Evolutionary conservation across 345 rosid genomes (phyloP).

Genomic region (Salix udensis): DNA sequence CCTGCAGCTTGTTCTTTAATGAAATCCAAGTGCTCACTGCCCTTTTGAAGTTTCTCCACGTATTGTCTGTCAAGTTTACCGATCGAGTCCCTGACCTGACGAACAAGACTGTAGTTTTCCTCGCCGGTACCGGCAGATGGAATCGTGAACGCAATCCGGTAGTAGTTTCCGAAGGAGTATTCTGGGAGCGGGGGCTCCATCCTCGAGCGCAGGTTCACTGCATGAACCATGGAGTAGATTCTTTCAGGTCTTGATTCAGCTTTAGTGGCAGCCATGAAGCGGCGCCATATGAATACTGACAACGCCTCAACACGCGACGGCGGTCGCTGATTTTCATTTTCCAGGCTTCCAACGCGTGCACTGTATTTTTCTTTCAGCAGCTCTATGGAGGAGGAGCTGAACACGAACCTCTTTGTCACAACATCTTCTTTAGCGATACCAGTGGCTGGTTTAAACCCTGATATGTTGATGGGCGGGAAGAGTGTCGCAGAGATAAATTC

Average conservation of each 20-base stretch:
- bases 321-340: not conserved
- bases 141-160: constrained; percentile 15
- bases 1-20: constrained; percentile 14
- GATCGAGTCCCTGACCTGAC: constrained; percentile 8
- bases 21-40: constrained; percentile 5
- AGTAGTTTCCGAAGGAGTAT: constrained; percentile 36
- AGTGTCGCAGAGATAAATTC: constrained; percentile 11
- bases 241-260: constrained; percentile 2
- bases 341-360: not conserved
- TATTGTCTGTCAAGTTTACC: not conserved
- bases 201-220: constrained; percentile 37
- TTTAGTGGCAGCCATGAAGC: constrained; percentile 33
- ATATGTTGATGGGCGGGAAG: constrained; percentile 18
- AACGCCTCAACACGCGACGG: constrained; percentile 44
- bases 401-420: constrained; percentile 12
- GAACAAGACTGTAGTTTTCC: not conserved
- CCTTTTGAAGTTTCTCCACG: constrained; percentile 9
- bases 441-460: constrained; percentile 10
- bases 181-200: constrained; percentile 30
- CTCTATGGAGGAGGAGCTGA: not conserved
- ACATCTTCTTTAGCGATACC: constrained; percentile 10
- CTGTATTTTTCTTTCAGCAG: constrained; percentile 6
- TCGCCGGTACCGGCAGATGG: not conserved
- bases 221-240: constrained; percentile 28
- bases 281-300: constrained; percentile 42